Conservation (phyloP, 2,329 filamentous ascomycete species). For the Xylariaceae sp. region DNA sequence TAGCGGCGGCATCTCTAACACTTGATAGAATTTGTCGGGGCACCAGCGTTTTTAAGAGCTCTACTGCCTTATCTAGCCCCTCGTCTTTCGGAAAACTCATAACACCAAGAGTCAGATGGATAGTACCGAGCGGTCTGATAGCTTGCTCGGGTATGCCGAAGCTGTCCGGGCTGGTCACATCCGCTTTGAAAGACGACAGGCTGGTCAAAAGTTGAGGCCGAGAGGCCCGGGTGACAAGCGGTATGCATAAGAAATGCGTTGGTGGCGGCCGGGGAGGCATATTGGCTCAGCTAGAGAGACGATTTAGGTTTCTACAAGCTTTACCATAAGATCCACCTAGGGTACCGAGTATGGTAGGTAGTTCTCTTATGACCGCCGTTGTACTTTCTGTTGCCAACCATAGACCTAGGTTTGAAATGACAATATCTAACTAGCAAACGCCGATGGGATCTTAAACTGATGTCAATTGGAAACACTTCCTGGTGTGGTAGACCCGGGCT, state of each 20-base stretch:
- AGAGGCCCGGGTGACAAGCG: slow-evolving; percentile 65
- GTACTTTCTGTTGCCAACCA: no score
- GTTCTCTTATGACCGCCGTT: not conserved
- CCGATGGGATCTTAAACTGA: no score
- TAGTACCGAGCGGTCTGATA: slow-evolving; percentile 73
- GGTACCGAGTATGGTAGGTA: no score
- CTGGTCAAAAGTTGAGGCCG: slow-evolving; percentile 66
- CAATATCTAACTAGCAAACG: no score
- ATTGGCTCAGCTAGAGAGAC: not conserved
- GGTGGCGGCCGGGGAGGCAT: slow-evolving; percentile 47
- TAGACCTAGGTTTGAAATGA: no score
- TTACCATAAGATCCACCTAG: not conserved
- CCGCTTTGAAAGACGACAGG: slow-evolving; percentile 62
- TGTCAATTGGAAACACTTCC: no score
- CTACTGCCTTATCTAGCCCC: slow-evolving; percentile 45
- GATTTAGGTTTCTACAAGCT: not conserved
- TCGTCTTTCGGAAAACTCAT: slow-evolving; percentile 68
- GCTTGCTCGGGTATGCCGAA: slow-evolving; percentile 65
- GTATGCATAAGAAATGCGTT: slow-evolving; percentile 78
- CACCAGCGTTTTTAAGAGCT: slow-evolving; percentile 43
- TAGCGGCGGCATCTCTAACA: slow-evolving; percentile 11
- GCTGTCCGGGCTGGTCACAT: slow-evolving; percentile 51
- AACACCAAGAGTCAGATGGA: slow-evolving; percentile 86
- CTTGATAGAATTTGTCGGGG: slow-evolving; percentile 44
- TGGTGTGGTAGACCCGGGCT: no score